Evolutionary conservation across 2,329 filamentous ascomycete genomes (phyloP).

Genomic region (Cercospora sp.): DNA sequence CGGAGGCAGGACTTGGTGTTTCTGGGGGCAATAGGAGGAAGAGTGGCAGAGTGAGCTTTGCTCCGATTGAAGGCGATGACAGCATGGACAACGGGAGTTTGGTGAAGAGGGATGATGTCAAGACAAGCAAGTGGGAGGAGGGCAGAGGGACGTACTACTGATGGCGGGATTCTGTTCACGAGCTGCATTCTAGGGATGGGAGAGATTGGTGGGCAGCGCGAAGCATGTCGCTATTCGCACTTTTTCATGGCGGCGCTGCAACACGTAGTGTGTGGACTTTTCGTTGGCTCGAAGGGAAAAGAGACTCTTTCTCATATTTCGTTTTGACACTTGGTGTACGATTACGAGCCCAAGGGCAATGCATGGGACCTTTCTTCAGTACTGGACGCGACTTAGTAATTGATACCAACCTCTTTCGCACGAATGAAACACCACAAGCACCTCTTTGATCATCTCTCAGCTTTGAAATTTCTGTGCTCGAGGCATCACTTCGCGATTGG

Average conservation of each 20-base stretch:
- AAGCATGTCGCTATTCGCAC: neutral
- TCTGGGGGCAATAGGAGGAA: conserved; percentile 26
- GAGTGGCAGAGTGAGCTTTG: conserved; percentile 37
- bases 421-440: too few species aligned
- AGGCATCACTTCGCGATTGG: too few species aligned
- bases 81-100: conserved; percentile 18
- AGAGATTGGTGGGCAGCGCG: neutral
- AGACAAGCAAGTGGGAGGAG: conserved; percentile 49
- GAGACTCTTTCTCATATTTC: neutral
- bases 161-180: conserved; percentile 1
- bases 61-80: conserved; percentile 18
- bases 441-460: too few species aligned
- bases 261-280: neutral
- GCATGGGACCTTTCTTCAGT: neutral
- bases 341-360: neutral
- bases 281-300: neutral
- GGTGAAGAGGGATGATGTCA: conserved; percentile 22
- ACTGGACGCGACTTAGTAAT: too few species aligned
- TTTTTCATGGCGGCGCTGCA: neutral
- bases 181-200: neutral
- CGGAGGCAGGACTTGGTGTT: conserved; percentile 15
- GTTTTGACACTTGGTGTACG: neutral
- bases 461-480: too few species aligned
- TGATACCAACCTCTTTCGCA: too few species aligned
- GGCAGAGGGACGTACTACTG: conserved; percentile 49